Evolutionary conservation across 2,329 filamentous ascomycete species (phyloP).

Genomic region (Hypoxylon sp.): DNA sequence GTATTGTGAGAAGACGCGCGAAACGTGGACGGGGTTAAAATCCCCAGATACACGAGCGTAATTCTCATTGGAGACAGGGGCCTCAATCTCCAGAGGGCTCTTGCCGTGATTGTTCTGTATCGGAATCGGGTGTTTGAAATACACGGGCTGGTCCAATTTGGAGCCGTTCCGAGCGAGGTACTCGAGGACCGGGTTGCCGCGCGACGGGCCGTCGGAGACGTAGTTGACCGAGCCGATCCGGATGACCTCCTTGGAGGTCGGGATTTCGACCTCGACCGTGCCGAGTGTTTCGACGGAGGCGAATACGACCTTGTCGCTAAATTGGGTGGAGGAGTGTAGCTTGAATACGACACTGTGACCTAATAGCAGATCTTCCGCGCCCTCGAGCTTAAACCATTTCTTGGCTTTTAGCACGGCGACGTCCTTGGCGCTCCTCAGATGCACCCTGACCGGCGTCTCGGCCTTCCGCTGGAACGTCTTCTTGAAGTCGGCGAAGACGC

Average conservation of each 20-base stretch:
- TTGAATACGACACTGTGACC: constrained; percentile 95
- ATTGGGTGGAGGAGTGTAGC: constrained; percentile 87
- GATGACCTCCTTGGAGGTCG: constrained; percentile 94
- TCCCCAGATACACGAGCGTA: constrained; percentile 56
- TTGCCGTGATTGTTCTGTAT: constrained; percentile 38
- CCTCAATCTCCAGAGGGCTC: constrained; percentile 33
- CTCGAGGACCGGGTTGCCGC: constrained; percentile 95
- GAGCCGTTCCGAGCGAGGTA: constrained; percentile 91
- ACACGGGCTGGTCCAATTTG: constrained; percentile 36
- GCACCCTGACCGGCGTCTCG: constrained; percentile 91
- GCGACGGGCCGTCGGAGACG: constrained; percentile 71
- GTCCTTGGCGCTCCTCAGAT: constrained; percentile 86
- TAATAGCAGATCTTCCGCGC: constrained; percentile 75
- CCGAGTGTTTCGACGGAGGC: constrained; percentile 91
- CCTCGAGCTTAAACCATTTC: constrained; percentile 92
- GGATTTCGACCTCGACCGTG: constrained; percentile 84
- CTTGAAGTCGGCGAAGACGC: constrained; percentile 89
- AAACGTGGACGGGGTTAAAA: constrained; percentile 60
- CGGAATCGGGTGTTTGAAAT: constrained; percentile 41
- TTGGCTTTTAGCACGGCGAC: constrained; percentile 93
- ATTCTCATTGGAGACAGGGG: constrained; percentile 46
- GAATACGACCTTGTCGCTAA: constrained; percentile 92
- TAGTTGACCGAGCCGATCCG: constrained; percentile 95
- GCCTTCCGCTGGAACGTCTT: constrained; percentile 98
- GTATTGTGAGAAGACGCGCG: constrained; percentile 54